phyloP scores from a whole-genome alignment of 768 basidiomycete genomes.

The Kwoniella botswanensis region DNA sequence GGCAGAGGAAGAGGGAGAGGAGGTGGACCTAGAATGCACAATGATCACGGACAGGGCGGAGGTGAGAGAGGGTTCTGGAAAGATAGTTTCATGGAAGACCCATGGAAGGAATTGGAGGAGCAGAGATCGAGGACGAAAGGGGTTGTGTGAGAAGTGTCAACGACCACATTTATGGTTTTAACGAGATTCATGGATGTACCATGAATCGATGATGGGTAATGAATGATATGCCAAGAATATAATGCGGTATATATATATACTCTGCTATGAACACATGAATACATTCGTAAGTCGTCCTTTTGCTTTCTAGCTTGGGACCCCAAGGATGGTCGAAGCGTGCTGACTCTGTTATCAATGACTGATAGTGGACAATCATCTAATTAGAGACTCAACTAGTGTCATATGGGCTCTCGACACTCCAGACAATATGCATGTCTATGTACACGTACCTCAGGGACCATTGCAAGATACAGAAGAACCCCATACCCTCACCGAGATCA shows the following conservation, averaged over 20 bases:
- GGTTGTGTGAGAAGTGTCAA: not conserved
- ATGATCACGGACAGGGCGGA: conserved; percentile 3
- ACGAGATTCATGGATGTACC: not conserved
- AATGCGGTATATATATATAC: too few relatives aligned
- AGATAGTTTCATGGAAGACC: conserved; percentile 42
- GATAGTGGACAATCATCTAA: too few relatives aligned
- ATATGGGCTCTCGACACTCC: not conserved
- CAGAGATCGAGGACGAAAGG: not conserved
- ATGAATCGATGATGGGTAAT: not conserved
- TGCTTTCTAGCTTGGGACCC: too few relatives aligned
- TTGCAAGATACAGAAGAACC: too few relatives aligned
- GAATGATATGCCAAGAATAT: too few relatives aligned
- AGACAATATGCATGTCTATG: not conserved
- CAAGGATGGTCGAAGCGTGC: too few relatives aligned
- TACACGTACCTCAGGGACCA: not conserved
- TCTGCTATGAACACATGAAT: too few relatives aligned
- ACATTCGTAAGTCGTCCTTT: too few relatives aligned
- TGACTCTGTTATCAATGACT: not conserved
- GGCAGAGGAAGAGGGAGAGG: conserved; percentile 17
- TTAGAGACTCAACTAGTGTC: too few relatives aligned
- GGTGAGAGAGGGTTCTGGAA: conserved; percentile 37
- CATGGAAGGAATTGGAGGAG: conserved; percentile 36
- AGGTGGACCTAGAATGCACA: conserved; percentile 9
- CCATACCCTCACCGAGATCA: too few relatives aligned
- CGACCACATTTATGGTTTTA: not conserved